A percentile compares a stretch with the other conserved stretches of the same genome.
Evolutionary conservation across 352 stramenopile species (phyloP).

Genomic region (Elongisporangium senticosum): DNA sequence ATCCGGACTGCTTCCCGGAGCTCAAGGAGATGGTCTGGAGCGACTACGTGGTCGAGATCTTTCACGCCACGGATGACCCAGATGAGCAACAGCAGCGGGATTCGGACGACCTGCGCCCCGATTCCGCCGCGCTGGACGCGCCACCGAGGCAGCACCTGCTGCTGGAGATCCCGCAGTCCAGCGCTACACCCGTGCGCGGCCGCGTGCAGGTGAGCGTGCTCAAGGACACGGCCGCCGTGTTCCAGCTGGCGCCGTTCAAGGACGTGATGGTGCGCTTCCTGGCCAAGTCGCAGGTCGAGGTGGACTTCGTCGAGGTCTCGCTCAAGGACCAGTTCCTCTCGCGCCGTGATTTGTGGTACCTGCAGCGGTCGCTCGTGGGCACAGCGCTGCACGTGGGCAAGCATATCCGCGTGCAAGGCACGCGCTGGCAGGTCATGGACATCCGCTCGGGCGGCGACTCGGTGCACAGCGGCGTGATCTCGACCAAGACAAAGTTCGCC

Average conservation of each 20-base stretch:
- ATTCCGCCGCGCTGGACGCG: constrained; percentile 16
- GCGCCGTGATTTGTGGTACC: constrained; percentile 87
- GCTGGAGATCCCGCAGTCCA: constrained; percentile 68
- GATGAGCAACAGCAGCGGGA: constrained; percentile 14
- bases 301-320: constrained; percentile 89
- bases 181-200: constrained; percentile 55
- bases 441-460: constrained; percentile 74
- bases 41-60: constrained; percentile 81
- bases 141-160: constrained; percentile 65
- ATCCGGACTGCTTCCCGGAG: constrained; percentile 74
- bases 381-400: constrained; percentile 74
- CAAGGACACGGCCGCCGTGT: constrained; percentile 72
- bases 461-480: constrained; percentile 92
- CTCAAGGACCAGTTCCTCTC: constrained; percentile 92
- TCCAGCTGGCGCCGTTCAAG: constrained; percentile 70
- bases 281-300: constrained; percentile 60
- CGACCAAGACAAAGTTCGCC: constrained; percentile 94
- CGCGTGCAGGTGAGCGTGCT: constrained; percentile 80
- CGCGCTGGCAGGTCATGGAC: constrained; percentile 87
- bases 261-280: constrained; percentile 82
- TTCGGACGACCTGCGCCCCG: constrained; percentile 19
- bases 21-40: constrained; percentile 59
- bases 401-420: constrained; percentile 65
- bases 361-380: constrained; percentile 66
- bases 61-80: constrained; percentile 33